Evolutionary conservation across 768 basidiomycete species (phyloP).

Genomic region (Rossbeevera mucosa): DNA sequence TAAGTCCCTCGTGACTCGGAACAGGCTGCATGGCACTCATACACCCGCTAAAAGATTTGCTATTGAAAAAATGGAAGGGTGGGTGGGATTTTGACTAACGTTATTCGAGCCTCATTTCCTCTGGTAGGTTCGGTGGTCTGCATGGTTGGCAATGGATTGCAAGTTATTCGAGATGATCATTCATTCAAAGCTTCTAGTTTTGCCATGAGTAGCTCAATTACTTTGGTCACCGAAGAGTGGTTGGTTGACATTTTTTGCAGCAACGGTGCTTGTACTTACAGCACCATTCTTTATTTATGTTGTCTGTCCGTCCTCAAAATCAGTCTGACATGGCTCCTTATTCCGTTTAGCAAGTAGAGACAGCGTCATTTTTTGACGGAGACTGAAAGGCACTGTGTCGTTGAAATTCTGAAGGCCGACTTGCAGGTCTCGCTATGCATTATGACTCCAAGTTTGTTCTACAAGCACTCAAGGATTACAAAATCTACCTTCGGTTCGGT

Average conservation of each 20-base stretch:
- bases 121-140: slow-evolving; percentile 26
- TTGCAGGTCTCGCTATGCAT: slow-evolving; percentile 41
- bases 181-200: slow-evolving; percentile 23
- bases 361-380: slow-evolving; percentile 27
- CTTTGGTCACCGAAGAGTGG: background rate
- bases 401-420: slow-evolving; percentile 40
- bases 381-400: slow-evolving; percentile 37
- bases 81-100: slow-evolving; percentile 14
- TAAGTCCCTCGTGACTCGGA: slow-evolving; percentile 23
- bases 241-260: slow-evolving; percentile 2
- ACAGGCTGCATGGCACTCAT: background rate
- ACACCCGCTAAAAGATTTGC: slow-evolving; percentile 26
- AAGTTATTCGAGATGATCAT: slow-evolving; percentile 1
- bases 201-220: slow-evolving; percentile 17
- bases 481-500: slow-evolving; percentile 28
- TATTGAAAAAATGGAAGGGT: slow-evolving; percentile 34
- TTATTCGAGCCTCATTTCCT: background rate
- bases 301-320: slow-evolving; percentile 28
- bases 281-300: slow-evolving; percentile 49
- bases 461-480: slow-evolving; percentile 45
- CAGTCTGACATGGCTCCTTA: background rate
- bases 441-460: slow-evolving; percentile 42
- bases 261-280: slow-evolving; percentile 6
- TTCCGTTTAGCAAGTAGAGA: slow-evolving; percentile 8
- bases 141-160: slow-evolving; percentile 40